Percentiles rank a stretch among this genome's conserved stretches.
These are phyloP conservation scores for Poa annua DNA, from an alignment of 176 grass and related monocot genomes.

Conservation along the genomic window DNA sequence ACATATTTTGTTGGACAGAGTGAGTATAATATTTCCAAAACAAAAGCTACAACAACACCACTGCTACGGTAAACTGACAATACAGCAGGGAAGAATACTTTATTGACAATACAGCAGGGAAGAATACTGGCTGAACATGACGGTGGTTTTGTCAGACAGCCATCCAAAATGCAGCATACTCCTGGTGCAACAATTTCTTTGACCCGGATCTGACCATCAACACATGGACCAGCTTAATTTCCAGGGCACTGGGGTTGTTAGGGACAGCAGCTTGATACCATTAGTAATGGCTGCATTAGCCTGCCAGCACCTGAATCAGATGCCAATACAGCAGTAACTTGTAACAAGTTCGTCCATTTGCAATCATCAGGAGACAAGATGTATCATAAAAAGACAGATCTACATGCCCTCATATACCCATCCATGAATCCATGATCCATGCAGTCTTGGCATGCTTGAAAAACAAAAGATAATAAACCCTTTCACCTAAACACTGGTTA, in stretches of 20 bases:
- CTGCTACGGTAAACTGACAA: not conserved
- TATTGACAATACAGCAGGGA: too few relatives aligned
- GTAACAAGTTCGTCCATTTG: slow-evolving; percentile 27
- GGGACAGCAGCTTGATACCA: not conserved
- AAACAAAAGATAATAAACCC: slow-evolving; percentile 4
- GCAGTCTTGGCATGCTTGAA: slow-evolving; percentile 5
- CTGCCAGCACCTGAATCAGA: slow-evolving; percentile 13
- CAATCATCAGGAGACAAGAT: slow-evolving; percentile 42
- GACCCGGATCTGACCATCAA: not conserved
- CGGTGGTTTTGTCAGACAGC: not conserved
- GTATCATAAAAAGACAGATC: slow-evolving; percentile 23
- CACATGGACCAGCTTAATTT: slow-evolving; percentile 26
- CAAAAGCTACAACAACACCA: too few relatives aligned
- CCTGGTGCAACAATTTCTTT: not conserved
- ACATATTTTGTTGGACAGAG: too few relatives aligned
- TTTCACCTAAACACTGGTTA: slow-evolving; percentile 15
- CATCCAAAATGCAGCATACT: not conserved
- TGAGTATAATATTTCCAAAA: too few relatives aligned
- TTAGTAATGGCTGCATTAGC: slow-evolving; percentile 32
- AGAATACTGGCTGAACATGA: slow-evolving; percentile 7
- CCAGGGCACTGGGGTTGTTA: not conserved
- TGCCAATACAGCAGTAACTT: slow-evolving; percentile 19
- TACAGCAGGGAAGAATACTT: not conserved
- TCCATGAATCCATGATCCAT: slow-evolving; percentile 20
- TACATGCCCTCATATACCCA: slow-evolving; percentile 23